Conservation (phyloP, 1,139 yeast genomes). For the Martiniozyma asiatica region DNA sequence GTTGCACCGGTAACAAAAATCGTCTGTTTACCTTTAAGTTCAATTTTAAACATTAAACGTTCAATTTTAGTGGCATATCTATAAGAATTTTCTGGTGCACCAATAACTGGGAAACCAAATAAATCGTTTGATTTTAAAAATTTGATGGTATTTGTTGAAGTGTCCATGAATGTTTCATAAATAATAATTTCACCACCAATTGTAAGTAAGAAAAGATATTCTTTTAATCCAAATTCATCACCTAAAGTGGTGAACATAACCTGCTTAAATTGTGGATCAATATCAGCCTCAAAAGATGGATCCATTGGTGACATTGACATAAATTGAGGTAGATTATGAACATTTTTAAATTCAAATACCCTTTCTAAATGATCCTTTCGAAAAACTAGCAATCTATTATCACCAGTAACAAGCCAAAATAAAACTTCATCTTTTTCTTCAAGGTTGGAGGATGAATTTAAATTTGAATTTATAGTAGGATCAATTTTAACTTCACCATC, state of each 20-base stretch:
- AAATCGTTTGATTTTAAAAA: slow-evolving; percentile 37
- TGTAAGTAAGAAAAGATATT: slow-evolving; percentile 59
- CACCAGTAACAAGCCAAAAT: slow-evolving; percentile 64
- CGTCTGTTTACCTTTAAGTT: slow-evolving; percentile 45
- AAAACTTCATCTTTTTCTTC: slow-evolving; percentile 29
- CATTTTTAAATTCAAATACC: slow-evolving; percentile 52
- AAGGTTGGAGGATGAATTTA: too few species aligned
- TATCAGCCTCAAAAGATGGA: slow-evolving; percentile 41
- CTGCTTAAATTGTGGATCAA: slow-evolving; percentile 69
- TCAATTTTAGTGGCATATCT: slow-evolving; percentile 59
- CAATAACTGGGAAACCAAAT: slow-evolving; percentile 36
- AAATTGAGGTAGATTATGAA: slow-evolving; percentile 44
- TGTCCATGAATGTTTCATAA: slow-evolving; percentile 46
- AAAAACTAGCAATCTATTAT: slow-evolving; percentile 58
- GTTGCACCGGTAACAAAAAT: slow-evolving; percentile 67
- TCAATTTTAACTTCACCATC: slow-evolving; percentile 13
- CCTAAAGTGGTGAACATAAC: slow-evolving; percentile 58
- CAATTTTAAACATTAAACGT: slow-evolving; percentile 52
- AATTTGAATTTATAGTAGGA: too few species aligned
- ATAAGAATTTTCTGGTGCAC: slow-evolving; percentile 71
- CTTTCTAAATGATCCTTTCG: slow-evolving; percentile 52
- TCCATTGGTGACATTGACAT: slow-evolving; percentile 46
- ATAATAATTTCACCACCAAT: slow-evolving; percentile 68
- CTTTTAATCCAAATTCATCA: slow-evolving; percentile 34
- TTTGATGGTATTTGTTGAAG: slow-evolving; percentile 30